Evolutionary conservation across 768 basidiomycete species (phyloP).

Genomic region (Amylocystis lapponica): DNA sequence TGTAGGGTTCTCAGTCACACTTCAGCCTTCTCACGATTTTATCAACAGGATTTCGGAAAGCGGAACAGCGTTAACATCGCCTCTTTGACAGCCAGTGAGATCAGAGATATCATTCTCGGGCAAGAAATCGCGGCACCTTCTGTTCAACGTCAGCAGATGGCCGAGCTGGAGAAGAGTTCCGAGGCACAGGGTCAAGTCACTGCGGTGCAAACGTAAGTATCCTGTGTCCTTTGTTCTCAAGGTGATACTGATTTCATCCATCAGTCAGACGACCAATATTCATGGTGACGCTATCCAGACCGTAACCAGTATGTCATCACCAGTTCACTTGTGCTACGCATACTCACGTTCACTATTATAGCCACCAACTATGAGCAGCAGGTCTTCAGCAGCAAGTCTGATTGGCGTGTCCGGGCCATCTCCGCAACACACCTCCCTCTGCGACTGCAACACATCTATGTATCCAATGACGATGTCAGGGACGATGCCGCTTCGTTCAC

Average conservation of each 20-base stretch:
- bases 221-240: not conserved
- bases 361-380: constrained; percentile 97
- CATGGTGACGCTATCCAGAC: constrained; percentile 96
- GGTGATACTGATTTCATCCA: constrained; percentile 7
- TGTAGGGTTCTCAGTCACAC: constrained; percentile 4
- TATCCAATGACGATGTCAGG: constrained; percentile 98
- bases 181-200: constrained; percentile 95
- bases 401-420: constrained; percentile 98
- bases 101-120: constrained; percentile 96
- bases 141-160: constrained; percentile 98
- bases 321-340: not conserved
- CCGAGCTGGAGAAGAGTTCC: constrained; percentile 93
- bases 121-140: constrained; percentile 97
- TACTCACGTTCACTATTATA: constrained; percentile 20
- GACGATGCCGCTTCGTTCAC: constrained; percentile 95
- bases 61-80: constrained; percentile 99
- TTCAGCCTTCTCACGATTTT: constrained; percentile 13
- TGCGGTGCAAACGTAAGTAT: constrained; percentile 78
- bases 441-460: constrained; percentile 97
- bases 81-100: constrained; percentile 92
- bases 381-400: constrained; percentile 98
- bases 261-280: constrained; percentile 90
- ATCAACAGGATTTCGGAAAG: constrained; percentile 89
- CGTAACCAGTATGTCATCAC: constrained; percentile 66
- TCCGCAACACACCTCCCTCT: constrained; percentile 94